Evolutionary conservation across 2,329 filamentous ascomycete genomes (phyloP).

Genomic region (Epichloe scottii): DNA sequence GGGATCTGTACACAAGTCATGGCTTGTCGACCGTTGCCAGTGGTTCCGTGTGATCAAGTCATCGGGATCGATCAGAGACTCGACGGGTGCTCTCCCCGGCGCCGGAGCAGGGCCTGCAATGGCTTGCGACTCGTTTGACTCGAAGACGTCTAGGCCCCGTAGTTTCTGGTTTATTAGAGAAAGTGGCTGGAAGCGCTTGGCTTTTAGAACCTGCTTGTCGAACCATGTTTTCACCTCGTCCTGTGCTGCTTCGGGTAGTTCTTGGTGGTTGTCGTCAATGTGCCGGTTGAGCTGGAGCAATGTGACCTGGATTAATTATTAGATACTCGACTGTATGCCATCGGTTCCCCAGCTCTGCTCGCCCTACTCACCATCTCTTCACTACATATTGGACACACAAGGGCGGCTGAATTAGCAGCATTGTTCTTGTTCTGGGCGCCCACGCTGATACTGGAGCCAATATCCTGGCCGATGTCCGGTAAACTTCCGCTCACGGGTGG

Average conservation of each 20-base stretch:
- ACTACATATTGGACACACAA: constrained; percentile 94
- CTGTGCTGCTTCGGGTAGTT: constrained; percentile 76
- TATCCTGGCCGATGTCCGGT: constrained; percentile 61
- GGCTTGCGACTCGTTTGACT: constrained; percentile 63
- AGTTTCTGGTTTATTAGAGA: constrained; percentile 89
- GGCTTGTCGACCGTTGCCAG: constrained; percentile 67
- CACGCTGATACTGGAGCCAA: constrained; percentile 69
- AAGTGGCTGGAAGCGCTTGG: constrained; percentile 83
- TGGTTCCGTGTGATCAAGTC: constrained; percentile 78
- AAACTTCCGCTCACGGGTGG: constrained; percentile 46
- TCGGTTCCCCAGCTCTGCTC: background rate
- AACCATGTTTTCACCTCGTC: constrained; percentile 97
- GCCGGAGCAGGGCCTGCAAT: constrained; percentile 15
- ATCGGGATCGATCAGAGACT: constrained; percentile 58
- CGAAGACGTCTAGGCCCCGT: constrained; percentile 84
- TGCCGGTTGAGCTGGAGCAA: constrained; percentile 78
- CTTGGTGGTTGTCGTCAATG: constrained; percentile 81
- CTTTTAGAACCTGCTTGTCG: constrained; percentile 84
- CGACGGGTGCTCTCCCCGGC: constrained; percentile 27
- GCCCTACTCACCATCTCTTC: constrained; percentile 74
- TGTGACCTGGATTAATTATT: constrained; percentile 50
- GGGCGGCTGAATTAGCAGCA: constrained; percentile 39
- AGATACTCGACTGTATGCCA: background rate
- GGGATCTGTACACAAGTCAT: constrained; percentile 79
- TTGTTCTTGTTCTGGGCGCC: constrained; percentile 39